These are phyloP conservation scores for Lepidopterella palustris DNA, from an alignment of 495 filamentous ascomycete species.

Conservation along the genomic window DNA sequence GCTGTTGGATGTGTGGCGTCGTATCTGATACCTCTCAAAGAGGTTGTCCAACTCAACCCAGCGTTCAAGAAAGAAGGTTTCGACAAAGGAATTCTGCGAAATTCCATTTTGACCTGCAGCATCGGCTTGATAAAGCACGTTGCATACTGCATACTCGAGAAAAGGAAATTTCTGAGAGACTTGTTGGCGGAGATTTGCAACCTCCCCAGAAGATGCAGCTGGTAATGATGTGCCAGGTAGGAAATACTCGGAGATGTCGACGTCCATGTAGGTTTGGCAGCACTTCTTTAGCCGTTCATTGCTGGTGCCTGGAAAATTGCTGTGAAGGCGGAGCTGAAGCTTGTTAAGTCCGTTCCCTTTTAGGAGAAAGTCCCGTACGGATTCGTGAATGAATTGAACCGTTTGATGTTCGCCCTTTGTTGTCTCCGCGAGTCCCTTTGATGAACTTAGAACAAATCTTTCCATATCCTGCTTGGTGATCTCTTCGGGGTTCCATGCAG, in stretches of 20 bases:
- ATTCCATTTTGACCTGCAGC: constrained; percentile 10
- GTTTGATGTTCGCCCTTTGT: constrained; percentile 8
- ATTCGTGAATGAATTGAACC: constrained; percentile 26
- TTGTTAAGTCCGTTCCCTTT: constrained; percentile 14
- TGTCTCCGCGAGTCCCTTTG: constrained; percentile 10
- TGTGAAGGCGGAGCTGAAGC: constrained; percentile 7
- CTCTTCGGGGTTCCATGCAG: constrained; percentile 6
- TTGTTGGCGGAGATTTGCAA: not conserved
- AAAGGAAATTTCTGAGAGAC: constrained; percentile 11
- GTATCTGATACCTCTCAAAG: constrained; percentile 9
- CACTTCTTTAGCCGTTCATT: constrained; percentile 19
- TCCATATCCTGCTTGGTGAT: constrained; percentile 7
- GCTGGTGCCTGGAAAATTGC: constrained; percentile 13
- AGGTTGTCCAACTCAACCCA: constrained; percentile 15
- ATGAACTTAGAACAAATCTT: constrained; percentile 13
- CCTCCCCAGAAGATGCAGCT: constrained; percentile 1
- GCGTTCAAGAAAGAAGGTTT: not conserved
- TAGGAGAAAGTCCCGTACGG: constrained; percentile 22
- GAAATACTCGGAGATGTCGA: not conserved
- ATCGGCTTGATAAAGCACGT: constrained; percentile 21
- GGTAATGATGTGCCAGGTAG: not conserved
- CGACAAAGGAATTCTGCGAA: constrained; percentile 4
- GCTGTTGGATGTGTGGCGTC: constrained; percentile 3
- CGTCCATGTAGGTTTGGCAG: constrained; percentile 14
- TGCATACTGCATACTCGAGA: constrained; percentile 17